phyloP scores from a whole-genome alignment of 257 asterid species.

The Przewalskia tangutica region DNA sequence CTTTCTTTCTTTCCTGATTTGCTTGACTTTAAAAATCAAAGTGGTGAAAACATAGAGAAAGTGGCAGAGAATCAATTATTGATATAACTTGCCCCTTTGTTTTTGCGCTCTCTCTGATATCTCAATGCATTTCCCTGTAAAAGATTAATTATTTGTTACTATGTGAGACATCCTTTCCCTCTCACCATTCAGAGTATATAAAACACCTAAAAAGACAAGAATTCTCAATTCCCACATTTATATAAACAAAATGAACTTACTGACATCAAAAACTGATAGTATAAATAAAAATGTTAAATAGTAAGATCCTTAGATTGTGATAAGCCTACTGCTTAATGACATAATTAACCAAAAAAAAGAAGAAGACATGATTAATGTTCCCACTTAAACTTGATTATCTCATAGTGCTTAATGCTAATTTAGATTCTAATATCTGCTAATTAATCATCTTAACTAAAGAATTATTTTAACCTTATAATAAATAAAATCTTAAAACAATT shows the following conservation, averaged over 20 bases:
- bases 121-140: conserved; percentile 37
- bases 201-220: not conserved
- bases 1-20: conserved; percentile 4
- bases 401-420: not conserved
- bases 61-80: conserved; percentile 31
- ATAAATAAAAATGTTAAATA: not conserved
- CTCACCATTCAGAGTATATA: not conserved
- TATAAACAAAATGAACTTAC: no score
- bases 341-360: not conserved
- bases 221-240: not conserved
- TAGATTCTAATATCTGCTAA: not conserved
- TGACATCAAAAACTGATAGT: no score
- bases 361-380: no score
- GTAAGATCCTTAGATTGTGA: not conserved
- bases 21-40: not conserved
- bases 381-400: not conserved
- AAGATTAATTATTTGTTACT: conserved; percentile 25
- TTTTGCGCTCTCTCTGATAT: conserved; percentile 13
- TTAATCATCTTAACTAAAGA: not conserved
- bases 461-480: not conserved
- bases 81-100: conserved; percentile 34
- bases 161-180: conserved; percentile 2
- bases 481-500: not conserved
- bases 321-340: not conserved
- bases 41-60: conserved; percentile 22